Conservation (phyloP, 2,329 filamentous ascomycete genomes). For the Macrophomina pseudophaseolina region DNA sequence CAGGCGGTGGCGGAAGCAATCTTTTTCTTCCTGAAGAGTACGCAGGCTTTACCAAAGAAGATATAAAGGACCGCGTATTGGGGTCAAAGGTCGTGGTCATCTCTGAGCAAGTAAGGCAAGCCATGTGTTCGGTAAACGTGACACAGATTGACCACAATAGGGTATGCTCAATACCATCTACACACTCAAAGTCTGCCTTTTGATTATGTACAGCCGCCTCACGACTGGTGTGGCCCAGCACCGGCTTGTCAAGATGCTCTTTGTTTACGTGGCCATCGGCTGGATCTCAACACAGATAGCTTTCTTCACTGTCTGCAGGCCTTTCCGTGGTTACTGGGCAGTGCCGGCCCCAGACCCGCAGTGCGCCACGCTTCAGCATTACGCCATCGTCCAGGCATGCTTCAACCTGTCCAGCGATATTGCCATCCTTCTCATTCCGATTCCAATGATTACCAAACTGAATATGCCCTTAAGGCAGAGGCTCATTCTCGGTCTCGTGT, state of each 20-base stretch:
- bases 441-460: constrained; percentile 59
- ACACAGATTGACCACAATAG: constrained; percentile 41
- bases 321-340: constrained; percentile 63
- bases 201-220: constrained; percentile 63
- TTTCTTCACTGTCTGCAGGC: constrained; percentile 60
- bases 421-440: constrained; percentile 28
- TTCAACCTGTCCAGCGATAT: constrained; percentile 65
- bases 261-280: constrained; percentile 54
- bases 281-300: constrained; percentile 60
- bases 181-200: constrained; percentile 59
- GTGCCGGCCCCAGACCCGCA: constrained; percentile 60
- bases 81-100: constrained; percentile 53
- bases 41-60: constrained; percentile 41
- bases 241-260: constrained; percentile 54
- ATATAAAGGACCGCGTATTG: constrained; percentile 50
- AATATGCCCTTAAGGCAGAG: constrained; percentile 60
- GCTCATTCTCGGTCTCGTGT: constrained; percentile 56
- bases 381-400: constrained; percentile 63
- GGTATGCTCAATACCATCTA: constrained; percentile 64
- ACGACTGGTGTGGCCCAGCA: constrained; percentile 28
- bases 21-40: constrained; percentile 46
- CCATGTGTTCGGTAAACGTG: neutral
- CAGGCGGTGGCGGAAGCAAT: constrained; percentile 50
- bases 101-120: constrained; percentile 47
- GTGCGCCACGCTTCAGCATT: constrained; percentile 62